Evolutionary conservation across 352 stramenopile species (phyloP).

Genomic region (Salisapilia sapeloensis): DNA sequence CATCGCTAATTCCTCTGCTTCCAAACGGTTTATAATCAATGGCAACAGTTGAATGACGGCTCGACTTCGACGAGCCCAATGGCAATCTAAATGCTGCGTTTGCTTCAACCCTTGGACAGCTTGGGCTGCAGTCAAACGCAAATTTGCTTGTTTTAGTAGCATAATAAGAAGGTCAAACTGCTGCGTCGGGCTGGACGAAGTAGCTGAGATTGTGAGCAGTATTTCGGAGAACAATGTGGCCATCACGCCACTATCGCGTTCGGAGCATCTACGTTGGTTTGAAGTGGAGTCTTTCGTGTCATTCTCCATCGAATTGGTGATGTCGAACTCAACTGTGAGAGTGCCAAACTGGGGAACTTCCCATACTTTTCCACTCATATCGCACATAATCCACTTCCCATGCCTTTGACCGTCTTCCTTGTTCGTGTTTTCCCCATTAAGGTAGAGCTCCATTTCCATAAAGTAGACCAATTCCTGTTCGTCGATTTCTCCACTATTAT

Average conservation of each 20-base stretch:
- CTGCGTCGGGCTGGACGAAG: slow-evolving; percentile 23
- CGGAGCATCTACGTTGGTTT: neutral
- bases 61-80: slow-evolving; percentile 11
- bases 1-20: slow-evolving; percentile 21
- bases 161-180: slow-evolving; percentile 40
- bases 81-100: slow-evolving; percentile 15
- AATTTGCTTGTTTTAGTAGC: slow-evolving; percentile 29
- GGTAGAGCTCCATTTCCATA: slow-evolving; percentile 34
- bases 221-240: slow-evolving; percentile 19
- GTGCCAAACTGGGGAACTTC: slow-evolving; percentile 17
- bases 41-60: slow-evolving; percentile 22
- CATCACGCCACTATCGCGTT: slow-evolving; percentile 8
- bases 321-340: slow-evolving; percentile 17
- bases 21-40: slow-evolving; percentile 43
- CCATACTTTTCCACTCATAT: slow-evolving; percentile 14
- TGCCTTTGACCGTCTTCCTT: neutral
- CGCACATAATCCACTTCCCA: slow-evolving; percentile 1
- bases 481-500: slow-evolving; percentile 57
- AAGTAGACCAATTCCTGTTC: slow-evolving; percentile 58
- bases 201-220: slow-evolving; percentile 18
- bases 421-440: neutral
- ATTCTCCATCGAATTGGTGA: slow-evolving; percentile 3
- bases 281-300: neutral
- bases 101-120: slow-evolving; percentile 38
- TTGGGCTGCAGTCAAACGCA: slow-evolving; percentile 49